Conservation (phyloP, 2,329 filamentous ascomycete genomes). For the Didymella keratinophila region DNA sequence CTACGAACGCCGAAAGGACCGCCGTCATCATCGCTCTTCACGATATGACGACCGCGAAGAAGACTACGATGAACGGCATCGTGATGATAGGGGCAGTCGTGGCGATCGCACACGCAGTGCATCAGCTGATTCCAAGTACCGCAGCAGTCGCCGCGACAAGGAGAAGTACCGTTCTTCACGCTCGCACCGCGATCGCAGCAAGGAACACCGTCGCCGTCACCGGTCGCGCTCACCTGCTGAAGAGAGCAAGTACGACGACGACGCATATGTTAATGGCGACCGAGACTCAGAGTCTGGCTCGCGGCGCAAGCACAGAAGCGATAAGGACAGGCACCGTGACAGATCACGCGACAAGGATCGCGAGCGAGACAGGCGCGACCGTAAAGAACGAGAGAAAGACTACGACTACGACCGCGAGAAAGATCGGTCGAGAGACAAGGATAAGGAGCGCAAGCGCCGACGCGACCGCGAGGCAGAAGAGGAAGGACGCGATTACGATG, state of each 20-base stretch:
- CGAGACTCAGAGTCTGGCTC: constrained; percentile 40
- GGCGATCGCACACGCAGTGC: constrained; percentile 69
- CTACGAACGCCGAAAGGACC: constrained; percentile 49
- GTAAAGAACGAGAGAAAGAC: constrained; percentile 62
- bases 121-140: constrained; percentile 68
- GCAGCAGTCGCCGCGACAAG: constrained; percentile 63
- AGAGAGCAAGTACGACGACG: constrained; percentile 43
- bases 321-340: constrained; percentile 44
- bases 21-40: constrained; percentile 59
- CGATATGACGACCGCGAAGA: constrained; percentile 50
- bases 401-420: constrained; percentile 53
- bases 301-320: constrained; percentile 49
- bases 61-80: constrained; percentile 45
- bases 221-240: constrained; percentile 51
- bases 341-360: constrained; percentile 44
- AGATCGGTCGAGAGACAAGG: constrained; percentile 48
- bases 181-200: constrained; percentile 56
- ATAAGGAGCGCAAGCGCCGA: constrained; percentile 57
- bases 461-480: constrained; percentile 56
- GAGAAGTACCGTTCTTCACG: constrained; percentile 56
- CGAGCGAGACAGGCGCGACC: constrained; percentile 49
- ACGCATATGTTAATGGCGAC: constrained; percentile 39
- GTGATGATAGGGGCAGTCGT: constrained; percentile 59
- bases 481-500: constrained; percentile 49
- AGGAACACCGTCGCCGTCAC: constrained; percentile 54